These are phyloP conservation scores for Botryosphaeria dothidea DNA, from an alignment of 2,329 filamentous ascomycete genomes.

Conservation along the genomic window DNA sequence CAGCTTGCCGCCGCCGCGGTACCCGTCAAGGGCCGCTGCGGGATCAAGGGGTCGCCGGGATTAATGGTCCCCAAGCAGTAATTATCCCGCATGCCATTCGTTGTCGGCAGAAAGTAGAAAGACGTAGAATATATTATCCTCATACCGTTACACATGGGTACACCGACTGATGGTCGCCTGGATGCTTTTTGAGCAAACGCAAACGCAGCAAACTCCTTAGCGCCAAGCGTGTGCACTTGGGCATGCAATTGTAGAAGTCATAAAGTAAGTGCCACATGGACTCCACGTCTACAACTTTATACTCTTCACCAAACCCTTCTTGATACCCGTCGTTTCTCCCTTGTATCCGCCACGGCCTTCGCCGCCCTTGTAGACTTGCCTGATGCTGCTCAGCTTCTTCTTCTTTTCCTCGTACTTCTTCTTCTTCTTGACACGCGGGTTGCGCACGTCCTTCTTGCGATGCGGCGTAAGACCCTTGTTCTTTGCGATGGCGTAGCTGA, in stretches of 20 bases:
- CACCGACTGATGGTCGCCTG: neutral
- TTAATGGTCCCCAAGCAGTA: neutral
- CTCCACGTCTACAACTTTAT: constrained; percentile 69
- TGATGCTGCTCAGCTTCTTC: constrained; percentile 92
- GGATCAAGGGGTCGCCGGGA: neutral
- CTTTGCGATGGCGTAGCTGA: constrained; percentile 92
- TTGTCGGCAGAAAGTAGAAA: neutral
- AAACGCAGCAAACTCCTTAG: constrained; percentile 10
- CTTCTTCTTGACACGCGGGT: constrained; percentile 96
- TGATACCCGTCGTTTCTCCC: constrained; percentile 94
- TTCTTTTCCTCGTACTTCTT: constrained; percentile 95
- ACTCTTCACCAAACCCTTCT: constrained; percentile 89
- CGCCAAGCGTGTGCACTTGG: neutral
- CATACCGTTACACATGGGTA: neutral
- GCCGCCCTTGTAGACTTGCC: constrained; percentile 81
- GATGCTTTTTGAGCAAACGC: constrained; percentile 1
- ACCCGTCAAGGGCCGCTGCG: neutral
- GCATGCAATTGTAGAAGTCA: neutral
- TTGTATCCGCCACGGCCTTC: constrained; percentile 83
- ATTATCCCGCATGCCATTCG: neutral
- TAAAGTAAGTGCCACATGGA: neutral
- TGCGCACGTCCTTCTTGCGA: constrained; percentile 90
- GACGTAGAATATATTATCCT: neutral
- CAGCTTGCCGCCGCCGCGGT: constrained; percentile 8
- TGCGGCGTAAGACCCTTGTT: constrained; percentile 93